Evolutionary conservation across 192 early-diverging fungal genomes (phyloP).

Genomic region (Backusella mclennaniae): DNA sequence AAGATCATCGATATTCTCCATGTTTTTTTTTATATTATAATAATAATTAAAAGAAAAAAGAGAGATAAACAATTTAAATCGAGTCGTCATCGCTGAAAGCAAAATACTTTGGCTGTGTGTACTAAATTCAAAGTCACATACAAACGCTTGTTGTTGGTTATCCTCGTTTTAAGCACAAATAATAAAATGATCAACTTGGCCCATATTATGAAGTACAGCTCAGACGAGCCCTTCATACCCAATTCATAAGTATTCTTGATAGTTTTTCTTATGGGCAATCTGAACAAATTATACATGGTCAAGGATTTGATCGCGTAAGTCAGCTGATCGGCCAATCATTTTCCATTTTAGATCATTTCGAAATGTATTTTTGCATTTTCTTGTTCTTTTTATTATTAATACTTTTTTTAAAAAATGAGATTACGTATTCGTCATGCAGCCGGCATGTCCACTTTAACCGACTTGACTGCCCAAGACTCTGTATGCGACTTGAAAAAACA

Average conservation of each 20-base stretch:
- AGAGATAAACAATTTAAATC: background rate
- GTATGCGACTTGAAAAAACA: conserved; percentile 23
- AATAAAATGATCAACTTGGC: too few species aligned
- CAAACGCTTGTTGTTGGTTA: too few species aligned
- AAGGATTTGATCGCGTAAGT: too few species aligned
- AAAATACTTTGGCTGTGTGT: too few species aligned
- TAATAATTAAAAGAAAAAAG: background rate
- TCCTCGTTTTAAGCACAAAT: too few species aligned
- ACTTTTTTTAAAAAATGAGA: conserved; percentile 30
- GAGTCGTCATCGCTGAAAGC: background rate
- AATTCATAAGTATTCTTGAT: too few species aligned
- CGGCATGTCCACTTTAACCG: conserved; percentile 36
- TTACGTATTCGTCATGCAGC: conserved; percentile 43
- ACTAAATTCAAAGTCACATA: too few species aligned
- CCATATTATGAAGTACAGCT: too few species aligned
- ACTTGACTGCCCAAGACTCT: conserved; percentile 22
- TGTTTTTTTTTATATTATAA: background rate
- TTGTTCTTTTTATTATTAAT: background rate
- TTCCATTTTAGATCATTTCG: background rate
- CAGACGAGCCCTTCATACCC: too few species aligned
- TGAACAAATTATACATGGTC: too few species aligned
- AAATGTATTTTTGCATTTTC: background rate
- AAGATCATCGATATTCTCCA: conserved; percentile 33
- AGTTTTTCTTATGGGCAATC: too few species aligned
- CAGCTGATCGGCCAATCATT: too few species aligned